Evolutionary conservation across 2,329 filamentous ascomycete genomes (phyloP).

Genomic region (Stachybotrys chlorohalonatus): DNA sequence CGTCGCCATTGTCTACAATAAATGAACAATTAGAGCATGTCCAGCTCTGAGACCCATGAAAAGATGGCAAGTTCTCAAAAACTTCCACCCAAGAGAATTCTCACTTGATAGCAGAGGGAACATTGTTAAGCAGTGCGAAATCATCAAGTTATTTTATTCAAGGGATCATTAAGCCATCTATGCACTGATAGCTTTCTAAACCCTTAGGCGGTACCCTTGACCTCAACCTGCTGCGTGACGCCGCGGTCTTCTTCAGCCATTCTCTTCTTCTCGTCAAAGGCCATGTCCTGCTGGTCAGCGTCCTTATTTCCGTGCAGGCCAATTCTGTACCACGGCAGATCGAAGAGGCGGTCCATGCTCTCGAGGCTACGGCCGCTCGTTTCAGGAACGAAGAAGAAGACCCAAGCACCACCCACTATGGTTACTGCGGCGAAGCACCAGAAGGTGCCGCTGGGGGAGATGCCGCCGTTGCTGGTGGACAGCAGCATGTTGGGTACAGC

Average conservation of each 20-base stretch:
- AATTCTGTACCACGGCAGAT: constrained; percentile 66
- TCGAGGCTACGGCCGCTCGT: constrained; percentile 58
- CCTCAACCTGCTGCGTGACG: constrained; percentile 25
- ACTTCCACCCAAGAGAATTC: too few species aligned
- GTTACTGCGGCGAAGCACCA: constrained; percentile 67
- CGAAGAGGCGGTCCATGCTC: constrained; percentile 64
- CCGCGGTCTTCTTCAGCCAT: constrained; percentile 20
- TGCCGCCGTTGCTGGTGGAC: constrained; percentile 30
- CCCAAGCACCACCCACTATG: constrained; percentile 58
- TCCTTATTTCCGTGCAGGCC: constrained; percentile 47
- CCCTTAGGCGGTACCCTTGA: constrained; percentile 3
- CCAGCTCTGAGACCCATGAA: too few species aligned
- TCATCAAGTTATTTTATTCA: too few species aligned
- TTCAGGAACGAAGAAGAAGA: constrained; percentile 65
- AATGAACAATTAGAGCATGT: too few species aligned
- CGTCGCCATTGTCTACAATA: too few species aligned
- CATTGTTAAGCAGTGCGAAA: too few species aligned
- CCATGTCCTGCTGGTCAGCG: constrained; percentile 36
- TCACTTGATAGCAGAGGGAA: too few species aligned
- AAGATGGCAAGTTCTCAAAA: too few species aligned
- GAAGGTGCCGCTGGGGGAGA: constrained; percentile 59
- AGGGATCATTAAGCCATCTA: too few species aligned
- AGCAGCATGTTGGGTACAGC: constrained; percentile 70
- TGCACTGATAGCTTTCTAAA: too few species aligned
- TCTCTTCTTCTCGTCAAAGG: constrained; percentile 33